phyloP scores from a whole-genome alignment of 2,329 filamentous ascomycete genomes.

The Fusarium napiforme region DNA sequence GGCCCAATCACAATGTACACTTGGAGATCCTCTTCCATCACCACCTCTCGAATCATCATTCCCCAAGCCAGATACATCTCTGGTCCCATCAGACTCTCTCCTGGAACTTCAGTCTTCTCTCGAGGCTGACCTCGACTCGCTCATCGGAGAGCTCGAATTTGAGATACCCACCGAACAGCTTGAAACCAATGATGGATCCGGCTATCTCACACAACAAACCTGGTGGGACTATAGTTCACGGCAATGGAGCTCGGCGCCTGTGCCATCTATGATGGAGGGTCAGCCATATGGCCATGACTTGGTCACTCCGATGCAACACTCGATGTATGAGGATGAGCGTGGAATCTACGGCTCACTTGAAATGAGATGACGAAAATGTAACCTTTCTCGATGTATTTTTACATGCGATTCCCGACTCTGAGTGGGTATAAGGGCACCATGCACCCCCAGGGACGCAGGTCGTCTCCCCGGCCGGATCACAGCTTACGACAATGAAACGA shows the following conservation, averaged over 20 bases:
- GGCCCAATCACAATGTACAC: slow-evolving; percentile 57
- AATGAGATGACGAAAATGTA: slow-evolving; percentile 17
- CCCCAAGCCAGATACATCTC: slow-evolving; percentile 59
- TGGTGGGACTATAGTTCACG: slow-evolving; percentile 32
- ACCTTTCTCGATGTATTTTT: slow-evolving; percentile 14
- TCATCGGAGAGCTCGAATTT: slow-evolving; percentile 37
- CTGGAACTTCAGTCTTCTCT: slow-evolving; percentile 36
- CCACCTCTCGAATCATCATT: slow-evolving; percentile 64
- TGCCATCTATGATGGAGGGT: slow-evolving; percentile 20
- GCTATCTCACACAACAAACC: slow-evolving; percentile 24
- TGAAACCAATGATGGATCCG: slow-evolving; percentile 16
- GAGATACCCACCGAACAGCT: slow-evolving; percentile 31
- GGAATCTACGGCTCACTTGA: slow-evolving; percentile 28
- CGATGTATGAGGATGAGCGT: slow-evolving; percentile 27
- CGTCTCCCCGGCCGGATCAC: slow-evolving; percentile 26
- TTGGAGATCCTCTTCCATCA: slow-evolving; percentile 59
- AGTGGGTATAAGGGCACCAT: slow-evolving; percentile 3
- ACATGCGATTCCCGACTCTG: slow-evolving; percentile 16
- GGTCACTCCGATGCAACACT: slow-evolving; percentile 20
- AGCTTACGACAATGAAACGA: slow-evolving; percentile 35
- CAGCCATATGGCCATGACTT: slow-evolving; percentile 26
- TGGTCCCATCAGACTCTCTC: slow-evolving; percentile 27
- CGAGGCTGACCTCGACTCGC: slow-evolving; percentile 36
- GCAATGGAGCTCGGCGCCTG: slow-evolving; percentile 33
- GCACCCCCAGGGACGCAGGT: slow-evolving; percentile 24